phyloP scores from a whole-genome alignment of 2,329 filamentous ascomycete genomes.

The Diaporthe nobilis region DNA sequence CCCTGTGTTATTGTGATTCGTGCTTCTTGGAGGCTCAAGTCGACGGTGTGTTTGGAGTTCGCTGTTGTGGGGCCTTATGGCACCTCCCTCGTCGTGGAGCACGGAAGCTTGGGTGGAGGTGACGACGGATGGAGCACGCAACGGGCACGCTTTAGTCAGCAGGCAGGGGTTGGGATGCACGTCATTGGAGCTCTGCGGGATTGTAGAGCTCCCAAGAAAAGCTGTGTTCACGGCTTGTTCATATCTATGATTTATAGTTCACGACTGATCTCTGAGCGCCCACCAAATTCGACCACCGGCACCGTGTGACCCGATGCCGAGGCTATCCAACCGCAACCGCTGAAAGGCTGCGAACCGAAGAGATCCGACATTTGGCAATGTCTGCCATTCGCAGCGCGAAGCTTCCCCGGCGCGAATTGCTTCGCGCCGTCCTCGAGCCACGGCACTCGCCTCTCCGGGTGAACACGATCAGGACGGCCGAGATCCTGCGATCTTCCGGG shows the following conservation, averaged over 20 bases:
- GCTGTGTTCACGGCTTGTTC: not conserved
- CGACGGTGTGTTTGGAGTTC: constrained; percentile 27
- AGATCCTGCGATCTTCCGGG: not conserved
- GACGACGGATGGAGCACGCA: not conserved
- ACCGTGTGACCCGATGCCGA: not conserved
- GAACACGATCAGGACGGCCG: constrained; percentile 4
- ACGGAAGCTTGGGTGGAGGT: constrained; percentile 20
- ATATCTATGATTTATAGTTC: not conserved
- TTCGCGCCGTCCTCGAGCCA: constrained; percentile 33
- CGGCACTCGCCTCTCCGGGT: not conserved
- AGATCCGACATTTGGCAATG: constrained; percentile 15
- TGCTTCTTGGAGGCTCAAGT: constrained; percentile 3
- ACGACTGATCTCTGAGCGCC: not conserved
- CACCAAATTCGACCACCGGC: not conserved
- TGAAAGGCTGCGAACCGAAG: constrained; percentile 10
- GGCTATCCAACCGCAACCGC: not conserved
- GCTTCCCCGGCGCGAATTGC: constrained; percentile 35
- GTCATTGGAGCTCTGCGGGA: constrained; percentile 33
- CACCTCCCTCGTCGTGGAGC: constrained; percentile 10
- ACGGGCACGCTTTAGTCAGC: constrained; percentile 20
- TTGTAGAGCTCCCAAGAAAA: constrained; percentile 30
- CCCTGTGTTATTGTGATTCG: not conserved
- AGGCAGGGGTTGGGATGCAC: constrained; percentile 6
- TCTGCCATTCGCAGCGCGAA: constrained; percentile 33
- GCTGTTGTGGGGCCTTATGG: constrained; percentile 21